Base-by-base conservation (phyloP, 371 early-diverging fungal species). In the Apophysomyces ossiformis region DNA sequence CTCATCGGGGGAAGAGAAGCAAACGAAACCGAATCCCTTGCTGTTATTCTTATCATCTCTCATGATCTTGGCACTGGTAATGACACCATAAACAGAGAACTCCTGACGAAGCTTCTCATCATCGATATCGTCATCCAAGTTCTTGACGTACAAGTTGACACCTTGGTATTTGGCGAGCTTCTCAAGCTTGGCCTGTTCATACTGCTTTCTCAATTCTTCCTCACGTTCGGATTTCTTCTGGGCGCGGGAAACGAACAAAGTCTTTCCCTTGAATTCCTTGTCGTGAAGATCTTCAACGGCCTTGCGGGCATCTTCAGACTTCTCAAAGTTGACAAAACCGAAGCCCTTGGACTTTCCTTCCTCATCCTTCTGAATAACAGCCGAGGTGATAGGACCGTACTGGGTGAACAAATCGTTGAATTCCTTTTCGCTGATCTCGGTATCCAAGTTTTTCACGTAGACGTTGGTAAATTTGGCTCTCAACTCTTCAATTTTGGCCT, bases 201-300 rank as follows among this genome's bases (percentile, higher is more conserved):
- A 95, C 76, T 93, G 93, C 47, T 78, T 77, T 66, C 93, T 83
- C 46, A 96, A 84, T 72, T 96, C 95, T 76, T 93, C 94, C 65
- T 91, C 92, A 70, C 99, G 90, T 80, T 98, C 97, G 59, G 75
- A 74, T 86, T 95, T 97, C 90, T 92, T 95, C 82, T 97, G 96
- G 58, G 98, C 98, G 66, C 95, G 92, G 63, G 91, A 87, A 39
- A 97, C 96, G 70, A 91, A 96, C 58, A 98, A 81, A 61, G 82
- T 83, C 81, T 95, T 91, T 45, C 91, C 94, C 43, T 85, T 73
- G 68, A 84, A 72, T 47, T 92, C 92, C 69, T 87, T 89, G 66
- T 90, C 95, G 79, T 96, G 87, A 76, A 96, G 85, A 50, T 77
- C 90, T 43, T 92, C 93, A 35, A 97, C 95, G 15, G 97, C 97